A percentile compares a stretch with the other conserved stretches of the same genome.
These are phyloP conservation scores for Calocybe indica DNA, from an alignment of 768 basidiomycete genomes.

Conservation along the genomic window DNA sequence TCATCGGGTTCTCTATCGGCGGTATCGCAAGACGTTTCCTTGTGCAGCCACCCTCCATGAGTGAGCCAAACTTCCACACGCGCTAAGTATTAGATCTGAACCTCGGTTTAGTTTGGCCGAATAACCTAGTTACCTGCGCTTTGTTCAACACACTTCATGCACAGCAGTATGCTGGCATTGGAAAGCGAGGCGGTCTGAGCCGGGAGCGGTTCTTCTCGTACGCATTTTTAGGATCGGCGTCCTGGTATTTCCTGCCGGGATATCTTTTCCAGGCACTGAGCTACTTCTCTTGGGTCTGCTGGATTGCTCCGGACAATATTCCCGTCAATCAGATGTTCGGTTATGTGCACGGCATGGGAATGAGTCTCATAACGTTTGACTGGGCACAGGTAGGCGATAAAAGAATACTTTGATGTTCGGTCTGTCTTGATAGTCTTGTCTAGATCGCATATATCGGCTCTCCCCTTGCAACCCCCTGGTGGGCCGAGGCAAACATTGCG, in stretches of 20 bases:
- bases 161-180: constrained; percentile 60
- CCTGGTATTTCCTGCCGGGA: constrained; percentile 70
- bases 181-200: constrained; percentile 57
- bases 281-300: constrained; percentile 54
- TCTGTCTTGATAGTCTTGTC: constrained; percentile 18
- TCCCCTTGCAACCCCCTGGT: constrained; percentile 78
- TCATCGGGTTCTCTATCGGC: constrained; percentile 83
- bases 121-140: constrained; percentile 66
- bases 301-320: constrained; percentile 68
- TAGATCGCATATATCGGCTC: constrained; percentile 60
- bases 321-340: constrained; percentile 75
- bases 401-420: constrained; percentile 1
- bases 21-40: constrained; percentile 68
- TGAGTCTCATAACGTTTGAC: constrained; percentile 77
- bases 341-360: constrained; percentile 52
- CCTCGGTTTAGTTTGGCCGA: constrained; percentile 64
- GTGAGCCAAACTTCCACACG: constrained; percentile 25
- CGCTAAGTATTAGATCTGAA: constrained; percentile 15
- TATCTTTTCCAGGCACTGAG: constrained; percentile 65
- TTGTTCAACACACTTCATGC: constrained; percentile 81
- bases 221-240: constrained; percentile 47
- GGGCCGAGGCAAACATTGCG: constrained; percentile 70
- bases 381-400: constrained; percentile 55
- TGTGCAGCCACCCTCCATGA: constrained; percentile 68
- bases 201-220: constrained; percentile 76